Base-by-base conservation (phyloP, 2,329 filamentous ascomycete species). In the Rhytidhysteron rufulum region DNA sequence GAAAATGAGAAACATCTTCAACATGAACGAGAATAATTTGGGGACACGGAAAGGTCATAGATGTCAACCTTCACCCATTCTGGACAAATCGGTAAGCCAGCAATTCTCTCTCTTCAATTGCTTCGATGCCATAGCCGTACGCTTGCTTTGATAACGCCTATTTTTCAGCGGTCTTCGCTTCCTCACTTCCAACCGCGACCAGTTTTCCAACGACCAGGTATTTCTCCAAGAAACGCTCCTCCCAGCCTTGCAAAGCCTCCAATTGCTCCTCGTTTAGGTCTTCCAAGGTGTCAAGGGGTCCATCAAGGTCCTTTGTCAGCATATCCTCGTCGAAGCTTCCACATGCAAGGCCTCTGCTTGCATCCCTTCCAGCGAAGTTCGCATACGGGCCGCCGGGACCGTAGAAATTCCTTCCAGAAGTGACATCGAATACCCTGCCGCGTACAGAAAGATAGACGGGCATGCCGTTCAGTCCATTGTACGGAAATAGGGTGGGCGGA, bases 281-380 rank as follows among this genome's bases (percentile, higher is more conserved):
- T 37, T 80, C 75, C 31, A 95, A 73, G 39, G 75, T 80, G 62
- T 95, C 89, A 47, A 96, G 71, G 32, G 88, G 88, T 0, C 80
- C 91, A 42, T 93, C 80, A 40, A 97, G 70, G 65, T 96, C 86
- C 73, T 91, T 82, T 15, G 93, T 97, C 69, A 97, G 71, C 89
- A 97, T 95, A 5, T 90, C 86, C 73, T 87, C 81, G 62, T 96
- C 93, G 65, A 98, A 97, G 70, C 88, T 95, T 43, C 90, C 88
- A 65, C 80, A 87, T 1, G 93, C 91, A 44, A 98, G 71, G 1
- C 93, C 93, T 38, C 91, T 78, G 49, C 80, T 88, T 16, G 93
- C 93, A 67, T 98, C 93, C 29, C 90, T 76, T 1, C 93, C 93
- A 0, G 93, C 93, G 62, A 98, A 98, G 71, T 97, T 97, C 65